phyloP scores from a whole-genome alignment of 2,329 filamentous ascomycete species.

The Cladosporium sp. region DNA sequence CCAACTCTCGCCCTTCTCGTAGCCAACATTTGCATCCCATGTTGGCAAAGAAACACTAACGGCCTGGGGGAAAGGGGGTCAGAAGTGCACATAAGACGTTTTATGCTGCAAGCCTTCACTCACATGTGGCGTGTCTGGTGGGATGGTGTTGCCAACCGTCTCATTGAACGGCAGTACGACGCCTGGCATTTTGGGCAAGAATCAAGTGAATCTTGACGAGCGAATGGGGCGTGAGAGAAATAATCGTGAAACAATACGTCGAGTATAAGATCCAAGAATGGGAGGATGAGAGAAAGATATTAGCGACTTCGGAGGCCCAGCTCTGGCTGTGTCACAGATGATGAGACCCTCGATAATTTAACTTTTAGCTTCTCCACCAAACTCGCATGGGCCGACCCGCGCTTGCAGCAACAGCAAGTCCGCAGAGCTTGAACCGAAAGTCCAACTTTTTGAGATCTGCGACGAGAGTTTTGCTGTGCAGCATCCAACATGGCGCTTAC shows the following conservation, averaged over 20 bases:
- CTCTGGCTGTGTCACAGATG: background rate
- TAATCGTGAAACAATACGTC: too few relatives aligned
- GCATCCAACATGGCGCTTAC: constrained; percentile 27
- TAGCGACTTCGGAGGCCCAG: constrained; percentile 4
- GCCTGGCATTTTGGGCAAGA: constrained; percentile 16
- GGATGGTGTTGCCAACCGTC: constrained; percentile 62
- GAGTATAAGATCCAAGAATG: background rate
- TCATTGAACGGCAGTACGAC: constrained; percentile 29
- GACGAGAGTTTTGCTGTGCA: background rate
- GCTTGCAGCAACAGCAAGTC: background rate
- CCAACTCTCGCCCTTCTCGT: constrained; percentile 87
- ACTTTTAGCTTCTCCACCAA: background rate
- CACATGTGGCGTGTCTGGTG: constrained; percentile 73
- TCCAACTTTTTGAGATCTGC: constrained; percentile 13
- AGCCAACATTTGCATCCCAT: constrained; percentile 85
- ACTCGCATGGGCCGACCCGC: background rate
- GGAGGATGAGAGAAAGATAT: background rate
- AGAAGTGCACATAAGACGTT: background rate
- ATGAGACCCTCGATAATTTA: background rate
- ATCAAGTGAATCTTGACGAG: too few relatives aligned
- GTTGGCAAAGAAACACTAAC: constrained; percentile 94
- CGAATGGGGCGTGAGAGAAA: too few relatives aligned
- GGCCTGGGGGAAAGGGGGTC: constrained; percentile 52
- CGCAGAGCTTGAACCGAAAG: constrained; percentile 9
- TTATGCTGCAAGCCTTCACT: constrained; percentile 31